Evolutionary conservation across 2,329 filamentous ascomycete species (phyloP).

Genomic region (Clonostachys byssicola): DNA sequence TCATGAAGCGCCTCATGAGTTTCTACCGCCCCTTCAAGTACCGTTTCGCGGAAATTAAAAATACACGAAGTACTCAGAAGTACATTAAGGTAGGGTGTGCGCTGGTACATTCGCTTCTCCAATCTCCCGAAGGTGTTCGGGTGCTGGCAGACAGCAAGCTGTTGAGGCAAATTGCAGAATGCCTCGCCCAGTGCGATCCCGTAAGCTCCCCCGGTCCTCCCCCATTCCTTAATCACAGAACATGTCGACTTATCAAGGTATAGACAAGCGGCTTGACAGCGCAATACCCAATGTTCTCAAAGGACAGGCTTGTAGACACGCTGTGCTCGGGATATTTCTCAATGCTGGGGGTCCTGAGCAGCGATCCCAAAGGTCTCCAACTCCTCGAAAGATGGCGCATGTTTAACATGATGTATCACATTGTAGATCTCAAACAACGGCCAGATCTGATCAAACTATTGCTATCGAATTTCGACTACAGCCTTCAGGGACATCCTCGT

Average conservation of each 20-base stretch:
- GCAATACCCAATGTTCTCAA: constrained; percentile 83
- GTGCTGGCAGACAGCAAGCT: constrained; percentile 92
- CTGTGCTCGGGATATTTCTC: constrained; percentile 91
- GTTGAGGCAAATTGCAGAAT: constrained; percentile 90
- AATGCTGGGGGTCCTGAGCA: constrained; percentile 83
- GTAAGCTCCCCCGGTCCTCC: constrained; percentile 39
- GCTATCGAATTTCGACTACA: constrained; percentile 89
- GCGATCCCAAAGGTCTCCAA: constrained; percentile 74
- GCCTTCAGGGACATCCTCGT: constrained; percentile 79
- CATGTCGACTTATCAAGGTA: not conserved
- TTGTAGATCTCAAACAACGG: constrained; percentile 84
- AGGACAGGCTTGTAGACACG: constrained; percentile 78
- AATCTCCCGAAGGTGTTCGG: constrained; percentile 77
- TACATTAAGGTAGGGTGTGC: constrained; percentile 89
- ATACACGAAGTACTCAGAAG: constrained; percentile 88
- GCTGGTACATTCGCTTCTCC: constrained; percentile 79
- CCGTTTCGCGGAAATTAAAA: constrained; percentile 85
- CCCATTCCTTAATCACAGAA: not conserved
- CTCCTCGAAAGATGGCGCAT: constrained; percentile 96
- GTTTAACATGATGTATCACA: constrained; percentile 99
- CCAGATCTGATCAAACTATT: constrained; percentile 88
- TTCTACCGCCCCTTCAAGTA: constrained; percentile 98
- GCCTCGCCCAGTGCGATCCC: constrained; percentile 89
- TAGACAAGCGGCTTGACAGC: constrained; percentile 72
- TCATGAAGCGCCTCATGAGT: constrained; percentile 88